Evolutionary conservation across 495 filamentous ascomycete species (phyloP), one percentile per base, ranked within the genome.

Genomic region (Xylaria nigripes): DNA sequence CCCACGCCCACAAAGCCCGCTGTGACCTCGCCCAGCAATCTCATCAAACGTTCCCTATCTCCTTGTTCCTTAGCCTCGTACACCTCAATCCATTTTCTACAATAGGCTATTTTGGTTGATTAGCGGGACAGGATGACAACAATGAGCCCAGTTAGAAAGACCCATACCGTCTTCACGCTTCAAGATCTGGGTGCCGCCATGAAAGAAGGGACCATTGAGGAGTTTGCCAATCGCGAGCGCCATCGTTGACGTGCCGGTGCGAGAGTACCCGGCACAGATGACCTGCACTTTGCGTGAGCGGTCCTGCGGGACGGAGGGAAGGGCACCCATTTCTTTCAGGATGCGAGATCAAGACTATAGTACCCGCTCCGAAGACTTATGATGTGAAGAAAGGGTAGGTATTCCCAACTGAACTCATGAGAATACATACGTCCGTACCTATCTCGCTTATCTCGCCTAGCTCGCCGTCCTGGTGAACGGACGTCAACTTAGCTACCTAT

Each of bases 171-270:
- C 56, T 40, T 57, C 56, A 30, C 63, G 57, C 0, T 58, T 25
- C n/a, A 57, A 24, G 6, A 58, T 23, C 18, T 58, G 51, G 0
- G 61, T 62, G 40, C 67, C 65, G 47, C 54, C 51, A 47, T 70
- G 67, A 16, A 57, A 57, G 38, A 67, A 65, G 1, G 62, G 62
- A 2, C 62, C 59, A 10, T 69, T 45, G 34, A 73, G 67, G 8
- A 77, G 68, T 44, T 64, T 69, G 22, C 62, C 57, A 1, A 77
- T 47, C 3, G 73, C 74, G 23, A 57, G 38, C 32, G 67, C 68
- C 57, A 77, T 68, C 12, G 72, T 74, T 1, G 70, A 65, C n/a
- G 73, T 75, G n/a, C 73, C 74, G 3, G 73, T 76, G 21, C 74
- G 68, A 19, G 73, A 64, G 21, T 70, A 70, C 3, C 73, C 73